Percentiles rank a stretch among this genome's conserved stretches.
These are phyloP conservation scores for Calcarisporium arbuscula DNA, from an alignment of 2,329 filamentous ascomycete species.

Conservation along the genomic window DNA sequence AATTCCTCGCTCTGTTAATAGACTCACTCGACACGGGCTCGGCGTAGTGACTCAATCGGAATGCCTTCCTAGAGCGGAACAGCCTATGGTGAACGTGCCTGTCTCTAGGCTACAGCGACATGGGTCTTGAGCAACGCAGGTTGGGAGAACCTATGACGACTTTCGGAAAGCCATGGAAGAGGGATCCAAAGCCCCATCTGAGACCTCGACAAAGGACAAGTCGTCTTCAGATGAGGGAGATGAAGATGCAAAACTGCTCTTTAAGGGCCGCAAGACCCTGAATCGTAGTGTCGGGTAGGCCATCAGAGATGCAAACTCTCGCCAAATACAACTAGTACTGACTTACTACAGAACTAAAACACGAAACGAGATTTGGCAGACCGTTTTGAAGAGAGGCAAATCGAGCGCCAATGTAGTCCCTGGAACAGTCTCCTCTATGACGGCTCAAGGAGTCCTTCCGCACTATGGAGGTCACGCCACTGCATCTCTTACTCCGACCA, in stretches of 20 bases:
- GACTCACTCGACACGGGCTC: constrained; percentile 15
- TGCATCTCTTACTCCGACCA: constrained; percentile 40
- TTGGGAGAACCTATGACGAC: constrained; percentile 19
- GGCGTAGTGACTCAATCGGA: constrained; percentile 28
- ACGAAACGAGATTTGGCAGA: constrained; percentile 41
- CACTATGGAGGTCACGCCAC: constrained; percentile 47
- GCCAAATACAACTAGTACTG: background rate
- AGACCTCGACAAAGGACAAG: constrained; percentile 15
- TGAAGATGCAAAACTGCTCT: constrained; percentile 28
- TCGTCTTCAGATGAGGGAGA: constrained; percentile 24
- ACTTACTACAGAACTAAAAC: constrained; percentile 30
- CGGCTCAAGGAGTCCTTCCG: constrained; percentile 47
- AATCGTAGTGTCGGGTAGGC: constrained; percentile 25
- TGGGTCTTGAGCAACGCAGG: constrained; percentile 16
- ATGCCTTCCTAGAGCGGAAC: constrained; percentile 17
- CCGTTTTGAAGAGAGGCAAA: constrained; percentile 45
- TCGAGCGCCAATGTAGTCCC: constrained; percentile 39
- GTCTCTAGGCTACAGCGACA: constrained; percentile 15
- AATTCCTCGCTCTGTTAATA: constrained; percentile 10
- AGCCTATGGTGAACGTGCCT: constrained; percentile 14
- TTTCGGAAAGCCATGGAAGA: constrained; percentile 18
- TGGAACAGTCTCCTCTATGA: constrained; percentile 45
- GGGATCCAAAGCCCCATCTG: constrained; percentile 3
- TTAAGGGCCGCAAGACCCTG: constrained; percentile 28
- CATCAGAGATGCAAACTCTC: background rate